Percentiles rank a stretch among this genome's conserved stretches.
Conservation (phyloP, 1,284 basidiomycete species). For the Volvariella volvacea region DNA sequence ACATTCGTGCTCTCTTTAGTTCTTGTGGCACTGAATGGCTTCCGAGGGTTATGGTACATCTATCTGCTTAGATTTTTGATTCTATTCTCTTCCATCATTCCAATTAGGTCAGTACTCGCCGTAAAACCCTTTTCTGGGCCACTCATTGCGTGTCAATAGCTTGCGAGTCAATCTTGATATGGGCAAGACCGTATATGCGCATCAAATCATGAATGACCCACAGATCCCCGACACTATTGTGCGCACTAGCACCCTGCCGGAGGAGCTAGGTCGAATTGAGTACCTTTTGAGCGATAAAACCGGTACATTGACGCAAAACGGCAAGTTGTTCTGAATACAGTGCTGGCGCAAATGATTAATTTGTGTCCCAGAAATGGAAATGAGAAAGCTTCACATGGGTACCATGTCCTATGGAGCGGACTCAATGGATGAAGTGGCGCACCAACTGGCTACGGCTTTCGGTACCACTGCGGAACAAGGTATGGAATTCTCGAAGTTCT, state of each 20-base stretch:
- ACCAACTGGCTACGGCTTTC: constrained; percentile 80
- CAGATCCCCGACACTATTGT: constrained; percentile 97
- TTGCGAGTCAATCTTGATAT: constrained; percentile 98
- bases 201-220: constrained; percentile 88
- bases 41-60: constrained; percentile 93
- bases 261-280: constrained; percentile 94
- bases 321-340: constrained; percentile 33
- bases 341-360: neutral
- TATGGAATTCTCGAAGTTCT: constrained; percentile 14
- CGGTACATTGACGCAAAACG: constrained; percentile 96
- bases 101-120: constrained; percentile 80
- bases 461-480: constrained; percentile 50
- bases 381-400: constrained; percentile 98
- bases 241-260: constrained; percentile 92
- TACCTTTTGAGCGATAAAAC: constrained; percentile 98
- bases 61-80: constrained; percentile 97
- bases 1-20: constrained; percentile 89
- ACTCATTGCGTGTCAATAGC: constrained; percentile 35
- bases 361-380: constrained; percentile 82
- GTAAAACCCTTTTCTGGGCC: neutral
- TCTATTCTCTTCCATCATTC: constrained; percentile 97
- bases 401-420: constrained; percentile 97
- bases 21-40: constrained; percentile 94
- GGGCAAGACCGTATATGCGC: constrained; percentile 98
- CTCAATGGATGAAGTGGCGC: constrained; percentile 96